A percentile compares a stretch with the other conserved stretches of the same genome.
Evolutionary conservation across 2,329 filamentous ascomycete genomes (phyloP).

Genomic region (Phialophora macrospora): DNA sequence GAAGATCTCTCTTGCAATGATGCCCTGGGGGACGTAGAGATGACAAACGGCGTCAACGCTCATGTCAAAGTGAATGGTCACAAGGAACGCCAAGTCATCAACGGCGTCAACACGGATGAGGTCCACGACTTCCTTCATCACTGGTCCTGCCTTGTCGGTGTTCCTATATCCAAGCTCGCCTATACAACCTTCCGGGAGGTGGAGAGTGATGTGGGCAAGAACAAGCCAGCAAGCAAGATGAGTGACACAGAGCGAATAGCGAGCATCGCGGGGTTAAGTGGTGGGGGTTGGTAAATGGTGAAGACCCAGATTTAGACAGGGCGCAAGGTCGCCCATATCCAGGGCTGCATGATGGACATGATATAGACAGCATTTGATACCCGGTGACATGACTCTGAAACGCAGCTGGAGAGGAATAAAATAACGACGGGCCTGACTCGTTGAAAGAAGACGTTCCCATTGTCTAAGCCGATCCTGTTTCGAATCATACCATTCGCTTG

Average conservation of each 20-base stretch:
- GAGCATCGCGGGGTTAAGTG: conserved; percentile 86
- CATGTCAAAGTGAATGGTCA: conserved; percentile 36
- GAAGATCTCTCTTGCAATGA: conserved; percentile 46
- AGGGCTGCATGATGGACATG: background rate
- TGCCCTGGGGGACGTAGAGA: conserved; percentile 36
- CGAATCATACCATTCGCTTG: background rate
- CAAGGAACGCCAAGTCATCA: conserved; percentile 51
- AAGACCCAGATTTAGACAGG: background rate
- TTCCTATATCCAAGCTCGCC: conserved; percentile 72
- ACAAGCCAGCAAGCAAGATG: conserved; percentile 52
- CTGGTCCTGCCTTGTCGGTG: conserved; percentile 75
- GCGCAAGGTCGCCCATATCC: background rate
- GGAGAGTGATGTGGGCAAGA: conserved; percentile 90
- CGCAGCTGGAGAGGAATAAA: background rate
- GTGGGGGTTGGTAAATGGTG: conserved; percentile 78
- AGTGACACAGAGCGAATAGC: conserved; percentile 80
- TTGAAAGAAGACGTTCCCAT: background rate
- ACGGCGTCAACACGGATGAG: conserved; percentile 65
- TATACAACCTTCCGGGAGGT: conserved; percentile 91
- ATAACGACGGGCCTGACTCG: background rate
- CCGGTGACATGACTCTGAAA: background rate
- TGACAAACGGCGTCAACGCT: conserved; percentile 41
- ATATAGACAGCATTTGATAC: background rate
- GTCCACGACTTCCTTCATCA: conserved; percentile 72
- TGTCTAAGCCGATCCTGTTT: background rate